Base-by-base conservation (phyloP, 1,284 basidiomycete species). In the Mycena citricolor region DNA sequence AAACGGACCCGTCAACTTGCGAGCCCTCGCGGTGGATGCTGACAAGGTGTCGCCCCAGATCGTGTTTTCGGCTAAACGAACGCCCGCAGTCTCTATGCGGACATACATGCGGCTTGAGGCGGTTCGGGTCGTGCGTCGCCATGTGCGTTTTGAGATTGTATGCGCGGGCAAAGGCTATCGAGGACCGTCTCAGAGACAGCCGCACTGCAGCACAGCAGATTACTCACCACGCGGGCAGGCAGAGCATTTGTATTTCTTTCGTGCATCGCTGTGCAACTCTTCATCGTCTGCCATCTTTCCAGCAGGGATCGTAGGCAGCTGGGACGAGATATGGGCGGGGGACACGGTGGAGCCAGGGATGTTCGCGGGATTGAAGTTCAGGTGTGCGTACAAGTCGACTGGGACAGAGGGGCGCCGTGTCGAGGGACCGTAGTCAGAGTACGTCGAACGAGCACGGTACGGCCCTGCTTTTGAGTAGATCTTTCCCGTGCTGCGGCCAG, bases 81-180 rank as follows among this genome's bases (percentile, higher is more conserved):
- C 91, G 83, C 10, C 84, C 86, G 56, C 90, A 94, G 10, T 79
- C 77, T 35, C 77, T 74, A 62, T 92, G 86, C 31, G 83, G 83
- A 61, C 90, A 94, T 24, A 83, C 75, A 58, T 88, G 87, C 1
- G 90, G 89, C 69, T 94, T 94, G 35, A 84, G 70, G 42, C 90
- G 76, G 63, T 89, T 85, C 14, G 90, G 90, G 59, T 93, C 89
- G 63, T 94, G 90, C 2, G 90, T 94, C 5, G 85, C 84, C 73
- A 90, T 81, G 63, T 94, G 90, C 0, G 91, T 94, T 70, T 93
- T 93, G 45, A 94, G 66, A 57, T 94, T 94, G 65, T 87, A 94
- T 0, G 89, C 89, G n/a, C 90, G 75, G 16, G 90, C 90, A 57
- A 94, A 94, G 0, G 87, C 90, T 84, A 50, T 31, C 39, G 40